Percentiles rank a stretch among this genome's conserved stretches.
Evolutionary conservation across 2,329 filamentous ascomycete genomes (phyloP).

Genomic region (Penicillium janthinellum): DNA sequence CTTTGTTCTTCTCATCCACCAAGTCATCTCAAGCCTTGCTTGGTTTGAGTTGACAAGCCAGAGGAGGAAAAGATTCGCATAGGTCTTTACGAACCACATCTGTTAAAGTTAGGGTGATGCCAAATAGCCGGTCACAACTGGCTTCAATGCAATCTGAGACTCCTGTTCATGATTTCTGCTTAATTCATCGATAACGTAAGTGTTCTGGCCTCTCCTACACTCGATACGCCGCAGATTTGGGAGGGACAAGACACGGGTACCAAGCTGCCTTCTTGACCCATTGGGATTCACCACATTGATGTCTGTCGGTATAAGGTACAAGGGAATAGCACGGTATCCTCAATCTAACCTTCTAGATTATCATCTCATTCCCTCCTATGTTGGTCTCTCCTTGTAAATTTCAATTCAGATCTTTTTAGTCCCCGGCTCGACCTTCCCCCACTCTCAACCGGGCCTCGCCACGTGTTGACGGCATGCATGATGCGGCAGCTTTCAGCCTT

Average conservation of each 20-base stretch:
- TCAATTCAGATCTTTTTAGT: no score
- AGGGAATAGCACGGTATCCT: no score
- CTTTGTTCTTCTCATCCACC: conserved; percentile 7
- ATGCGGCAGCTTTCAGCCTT: background rate
- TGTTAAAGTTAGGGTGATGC: background rate
- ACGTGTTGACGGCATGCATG: background rate
- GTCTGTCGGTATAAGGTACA: no score
- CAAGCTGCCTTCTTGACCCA: background rate
- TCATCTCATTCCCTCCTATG: background rate
- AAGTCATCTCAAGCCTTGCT: conserved; percentile 1
- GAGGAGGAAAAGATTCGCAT: conserved; percentile 7
- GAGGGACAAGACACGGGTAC: background rate
- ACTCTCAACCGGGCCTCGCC: background rate
- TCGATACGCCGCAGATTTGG: background rate
- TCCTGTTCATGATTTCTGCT: conserved; percentile 6
- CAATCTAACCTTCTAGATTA: background rate
- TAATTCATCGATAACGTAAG: background rate
- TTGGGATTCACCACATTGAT: background rate
- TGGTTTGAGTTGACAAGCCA: conserved; percentile 6
- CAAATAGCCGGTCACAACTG: background rate
- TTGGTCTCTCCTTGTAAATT: background rate
- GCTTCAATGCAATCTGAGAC: conserved; percentile 19
- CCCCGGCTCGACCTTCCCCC: background rate
- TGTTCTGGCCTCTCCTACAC: no score
- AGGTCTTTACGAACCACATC: background rate